A percentile compares a stretch with the other conserved stretches of the same genome.
phyloP scores from a whole-genome alignment of 2,329 filamentous ascomycete genomes.

The Calycina herbarum region DNA sequence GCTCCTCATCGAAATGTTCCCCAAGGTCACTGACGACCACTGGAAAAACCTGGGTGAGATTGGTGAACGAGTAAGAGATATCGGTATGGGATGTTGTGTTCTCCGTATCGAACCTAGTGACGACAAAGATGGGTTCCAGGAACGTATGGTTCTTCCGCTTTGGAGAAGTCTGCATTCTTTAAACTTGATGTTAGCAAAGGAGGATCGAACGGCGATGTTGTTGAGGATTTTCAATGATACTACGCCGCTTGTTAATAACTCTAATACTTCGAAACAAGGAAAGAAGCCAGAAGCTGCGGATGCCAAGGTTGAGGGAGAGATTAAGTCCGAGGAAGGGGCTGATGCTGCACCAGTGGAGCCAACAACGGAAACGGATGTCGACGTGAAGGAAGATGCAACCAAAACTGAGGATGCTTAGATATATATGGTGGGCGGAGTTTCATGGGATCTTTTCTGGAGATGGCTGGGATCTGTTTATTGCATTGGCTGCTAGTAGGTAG shows the following conservation, averaged over 20 bases:
- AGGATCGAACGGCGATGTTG: conserved; percentile 90
- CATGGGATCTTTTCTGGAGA: not conserved
- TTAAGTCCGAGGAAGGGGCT: not conserved
- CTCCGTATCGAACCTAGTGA: conserved; percentile 77
- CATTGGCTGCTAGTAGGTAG: not conserved
- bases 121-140: conserved; percentile 59
- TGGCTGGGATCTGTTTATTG: not conserved
- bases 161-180: conserved; percentile 92
- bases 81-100: conserved; percentile 90
- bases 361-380: not conserved
- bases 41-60: conserved; percentile 83
- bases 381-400: not conserved
- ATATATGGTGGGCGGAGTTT: not conserved
- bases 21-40: conserved; percentile 73
- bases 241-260: conserved; percentile 70
- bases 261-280: conserved; percentile 28
- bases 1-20: conserved; percentile 95
- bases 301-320: not conserved
- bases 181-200: conserved; percentile 98
- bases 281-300: conserved; percentile 17
- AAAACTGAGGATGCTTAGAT: not conserved
- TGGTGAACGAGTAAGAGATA: conserved; percentile 74
- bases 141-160: conserved; percentile 84
- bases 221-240: conserved; percentile 89
- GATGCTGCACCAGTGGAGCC: not conserved